phyloP scores from a whole-genome alignment of 2,329 filamentous ascomycete genomes.

The Xylaria sp. region DNA sequence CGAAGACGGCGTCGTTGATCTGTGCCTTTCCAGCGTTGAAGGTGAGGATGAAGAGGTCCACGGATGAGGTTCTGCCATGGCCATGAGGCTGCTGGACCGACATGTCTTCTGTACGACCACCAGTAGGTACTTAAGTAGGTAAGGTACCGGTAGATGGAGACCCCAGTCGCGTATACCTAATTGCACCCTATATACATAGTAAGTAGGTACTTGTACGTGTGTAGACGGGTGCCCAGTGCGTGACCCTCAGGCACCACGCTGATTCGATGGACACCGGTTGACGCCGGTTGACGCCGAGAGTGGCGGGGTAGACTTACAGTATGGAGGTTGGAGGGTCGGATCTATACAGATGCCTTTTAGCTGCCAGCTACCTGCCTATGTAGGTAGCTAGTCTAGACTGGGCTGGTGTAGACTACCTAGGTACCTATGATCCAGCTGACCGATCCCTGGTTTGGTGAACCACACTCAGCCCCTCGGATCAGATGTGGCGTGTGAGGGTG shows the following conservation, averaged over 20 bases:
- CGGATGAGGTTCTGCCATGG: slow-evolving; percentile 50
- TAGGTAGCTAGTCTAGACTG: no score
- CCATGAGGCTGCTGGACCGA: no score
- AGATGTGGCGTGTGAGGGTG: not conserved
- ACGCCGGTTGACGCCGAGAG: not conserved
- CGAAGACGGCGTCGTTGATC: slow-evolving; percentile 77
- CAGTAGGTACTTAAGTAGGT: no score
- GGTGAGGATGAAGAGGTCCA: slow-evolving; percentile 80
- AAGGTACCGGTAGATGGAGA: no score
- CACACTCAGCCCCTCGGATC: not conserved
- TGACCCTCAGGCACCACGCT: not conserved
- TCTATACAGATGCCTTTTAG: no score
- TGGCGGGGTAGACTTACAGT: not conserved
- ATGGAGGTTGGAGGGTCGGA: no score
- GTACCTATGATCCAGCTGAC: not conserved
- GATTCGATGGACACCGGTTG: not conserved
- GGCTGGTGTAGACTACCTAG: not conserved
- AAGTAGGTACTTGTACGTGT: no score
- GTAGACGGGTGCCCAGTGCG: no score
- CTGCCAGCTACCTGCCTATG: no score
- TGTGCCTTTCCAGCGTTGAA: slow-evolving; percentile 86
- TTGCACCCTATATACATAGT: no score
- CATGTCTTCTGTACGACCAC: not conserved
- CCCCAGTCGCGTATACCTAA: no score
- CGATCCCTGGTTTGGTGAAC: no score